phyloP scores from a whole-genome alignment of 257 asterid species.

The Petunia secreta region DNA sequence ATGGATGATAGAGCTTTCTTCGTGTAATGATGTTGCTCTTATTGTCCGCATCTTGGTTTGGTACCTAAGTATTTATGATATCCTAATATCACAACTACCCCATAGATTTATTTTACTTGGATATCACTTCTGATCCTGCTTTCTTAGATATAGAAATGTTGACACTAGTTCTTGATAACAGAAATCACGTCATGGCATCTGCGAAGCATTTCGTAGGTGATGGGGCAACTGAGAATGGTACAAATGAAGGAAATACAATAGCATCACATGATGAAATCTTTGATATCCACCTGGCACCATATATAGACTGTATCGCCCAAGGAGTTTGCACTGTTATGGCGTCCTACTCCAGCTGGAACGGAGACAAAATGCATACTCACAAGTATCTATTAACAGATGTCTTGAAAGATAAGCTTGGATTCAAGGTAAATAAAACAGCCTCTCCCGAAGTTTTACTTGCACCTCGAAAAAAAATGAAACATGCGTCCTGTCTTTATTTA shows the following conservation, averaged over 20 bases:
- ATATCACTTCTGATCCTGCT: not conserved
- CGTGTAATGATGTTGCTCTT: not conserved
- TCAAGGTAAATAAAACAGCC: constrained; percentile 53
- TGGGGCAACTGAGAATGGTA: constrained; percentile 79
- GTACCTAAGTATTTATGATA: not conserved
- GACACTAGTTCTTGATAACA: constrained; percentile 44
- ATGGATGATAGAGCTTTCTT: not conserved
- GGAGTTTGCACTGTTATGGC: constrained; percentile 95
- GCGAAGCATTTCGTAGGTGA: constrained; percentile 97
- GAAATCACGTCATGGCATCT: constrained; percentile 74
- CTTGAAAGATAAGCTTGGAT: constrained; percentile 82
- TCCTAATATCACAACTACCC: not conserved
- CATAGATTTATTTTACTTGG: not conserved
- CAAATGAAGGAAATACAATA: constrained; percentile 76
- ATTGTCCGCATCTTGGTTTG: not conserved
- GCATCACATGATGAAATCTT: constrained; percentile 67
- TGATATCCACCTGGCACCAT: constrained; percentile 80
- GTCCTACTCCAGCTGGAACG: constrained; percentile 87
- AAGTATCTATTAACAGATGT: constrained; percentile 71
- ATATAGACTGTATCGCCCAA: constrained; percentile 69
- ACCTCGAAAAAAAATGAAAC: not conserved
- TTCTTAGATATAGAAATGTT: not conserved
- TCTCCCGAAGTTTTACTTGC: not conserved
- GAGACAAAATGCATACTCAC: constrained; percentile 58
- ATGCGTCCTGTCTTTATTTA: not conserved